These are phyloP conservation scores for Pyricularia sp. DNA, from an alignment of 2,329 filamentous ascomycete species.

Conservation along the genomic window DNA sequence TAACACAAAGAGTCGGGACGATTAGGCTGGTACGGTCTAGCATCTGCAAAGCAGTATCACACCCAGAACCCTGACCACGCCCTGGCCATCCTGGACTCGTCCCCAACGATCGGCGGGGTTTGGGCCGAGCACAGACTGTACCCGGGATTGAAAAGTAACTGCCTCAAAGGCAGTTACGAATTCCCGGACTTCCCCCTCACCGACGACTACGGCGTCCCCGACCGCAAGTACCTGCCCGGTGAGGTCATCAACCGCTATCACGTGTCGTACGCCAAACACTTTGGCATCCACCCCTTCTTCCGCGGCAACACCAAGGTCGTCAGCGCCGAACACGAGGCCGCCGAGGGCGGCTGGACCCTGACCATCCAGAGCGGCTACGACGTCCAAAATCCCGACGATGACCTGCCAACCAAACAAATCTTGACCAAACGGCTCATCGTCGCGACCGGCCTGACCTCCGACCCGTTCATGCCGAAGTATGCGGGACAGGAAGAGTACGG, in stretches of 20 bases:
- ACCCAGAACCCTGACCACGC: slow-evolving; percentile 47
- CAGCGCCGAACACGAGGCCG: slow-evolving; percentile 30
- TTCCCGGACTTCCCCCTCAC: slow-evolving; percentile 66
- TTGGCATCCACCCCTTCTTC: slow-evolving; percentile 29
- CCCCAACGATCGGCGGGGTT: slow-evolving; percentile 52
- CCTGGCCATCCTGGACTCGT: slow-evolving; percentile 48
- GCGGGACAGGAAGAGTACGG: slow-evolving; percentile 35
- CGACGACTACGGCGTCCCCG: slow-evolving; percentile 37
- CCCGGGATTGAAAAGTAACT: slow-evolving; percentile 63
- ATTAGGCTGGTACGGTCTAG: slow-evolving; percentile 36
- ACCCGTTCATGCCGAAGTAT: slow-evolving; percentile 36
- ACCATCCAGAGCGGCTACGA: slow-evolving; percentile 16
- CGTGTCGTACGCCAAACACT: slow-evolving; percentile 31
- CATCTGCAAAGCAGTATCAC: slow-evolving; percentile 51
- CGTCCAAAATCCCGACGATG: slow-evolving; percentile 8
- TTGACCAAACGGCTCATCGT: slow-evolving; percentile 38
- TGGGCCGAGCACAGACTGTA: slow-evolving; percentile 63
- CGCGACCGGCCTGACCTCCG: slow-evolving; percentile 45
- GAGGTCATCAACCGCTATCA: slow-evolving; percentile 37
- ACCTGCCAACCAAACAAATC: slow-evolving; percentile 16
- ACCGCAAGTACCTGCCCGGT: slow-evolving; percentile 38
- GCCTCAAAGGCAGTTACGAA: slow-evolving; percentile 63
- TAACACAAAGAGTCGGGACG: not conserved
- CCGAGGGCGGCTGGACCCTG: slow-evolving; percentile 34
- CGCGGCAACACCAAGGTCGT: slow-evolving; percentile 28